Evolutionary conservation across 495 filamentous ascomycete genomes (phyloP), one percentile per base, ranked within the genome.

Genomic region (Hyaloscypha hepaticicola): DNA sequence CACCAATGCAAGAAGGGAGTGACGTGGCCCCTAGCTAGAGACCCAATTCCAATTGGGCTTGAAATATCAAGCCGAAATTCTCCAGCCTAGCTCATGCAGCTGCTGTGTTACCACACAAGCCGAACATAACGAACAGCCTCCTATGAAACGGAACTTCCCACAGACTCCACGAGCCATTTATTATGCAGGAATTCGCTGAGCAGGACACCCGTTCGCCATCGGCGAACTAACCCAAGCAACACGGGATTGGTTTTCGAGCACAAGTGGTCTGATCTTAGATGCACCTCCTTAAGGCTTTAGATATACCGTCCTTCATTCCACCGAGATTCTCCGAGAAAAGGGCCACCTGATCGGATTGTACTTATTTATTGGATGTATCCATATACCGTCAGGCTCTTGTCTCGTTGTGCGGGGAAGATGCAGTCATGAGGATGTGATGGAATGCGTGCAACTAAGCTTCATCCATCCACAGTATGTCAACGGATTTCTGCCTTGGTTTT

Each of bases 21-120:
- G 55, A 57, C 55, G 55, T 57, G 55, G 55, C 55, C 55, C 31
- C 4, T 11, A 26, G 6, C 33, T 57, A 57, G 6, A 57, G 55
- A 26, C 55, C 16, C 55, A 31, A 57, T 57, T 57, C 26, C n/a
- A 31, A 24, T 57, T 57, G 14, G 26, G 29, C 55, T 57, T 31
- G 25, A 12, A 9, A 7, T 3, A 41, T 41, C 38, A 14, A 14
- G 38, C 38, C 19, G 19, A 41, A 14, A 41, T 14, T 41, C 38
- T 41, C 14, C 14, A 11, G 27, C n/a, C n/a, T 57, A 34, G 31
- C 29, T 34, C 22, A 29, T 31, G n/a, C 55, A 29, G 26, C 25
- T 41, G 14, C 38, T 41, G 38, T 41, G 38, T 2, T 12, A 41
- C 38, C 38, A 41, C 38, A 41, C 38, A 41, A 34, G n/a, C 22